Conservation (phyloP, 2,329 filamentous ascomycete species). For the Fusarium neocosmosporiellum region DNA sequence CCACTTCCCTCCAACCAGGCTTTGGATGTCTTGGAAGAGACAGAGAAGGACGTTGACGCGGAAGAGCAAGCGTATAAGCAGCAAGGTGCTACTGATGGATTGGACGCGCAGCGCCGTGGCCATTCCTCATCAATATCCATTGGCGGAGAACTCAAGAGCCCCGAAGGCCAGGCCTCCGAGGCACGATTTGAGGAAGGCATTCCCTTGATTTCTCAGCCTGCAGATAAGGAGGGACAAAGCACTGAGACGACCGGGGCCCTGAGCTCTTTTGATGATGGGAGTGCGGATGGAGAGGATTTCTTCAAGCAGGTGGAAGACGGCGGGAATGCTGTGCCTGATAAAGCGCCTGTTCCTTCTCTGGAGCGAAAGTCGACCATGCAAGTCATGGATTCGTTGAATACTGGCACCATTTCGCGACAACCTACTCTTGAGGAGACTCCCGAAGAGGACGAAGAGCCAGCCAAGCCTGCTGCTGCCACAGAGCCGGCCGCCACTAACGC, state of each 20-base stretch:
- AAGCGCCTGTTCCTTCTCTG: slow-evolving; percentile 49
- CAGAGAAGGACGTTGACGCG: slow-evolving; percentile 60
- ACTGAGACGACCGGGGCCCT: slow-evolving; percentile 35
- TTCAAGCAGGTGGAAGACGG: slow-evolving; percentile 63
- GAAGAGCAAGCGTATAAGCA: slow-evolving; percentile 52
- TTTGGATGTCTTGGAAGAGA: slow-evolving; percentile 63
- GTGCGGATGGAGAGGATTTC: slow-evolving; percentile 70
- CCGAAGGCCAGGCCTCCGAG: slow-evolving; percentile 59
- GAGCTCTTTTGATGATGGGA: slow-evolving; percentile 57
- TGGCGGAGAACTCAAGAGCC: slow-evolving; percentile 56
- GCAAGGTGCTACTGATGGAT: slow-evolving; percentile 21
- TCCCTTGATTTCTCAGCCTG: slow-evolving; percentile 65
- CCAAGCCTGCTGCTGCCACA: slow-evolving; percentile 27
- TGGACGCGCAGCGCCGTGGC: slow-evolving; percentile 28
- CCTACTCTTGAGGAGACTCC: slow-evolving; percentile 47
- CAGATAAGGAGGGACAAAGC: slow-evolving; percentile 4
- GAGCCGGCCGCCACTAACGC: slow-evolving; percentile 38
- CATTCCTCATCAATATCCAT: slow-evolving; percentile 51
- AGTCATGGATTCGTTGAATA: slow-evolving; percentile 65
- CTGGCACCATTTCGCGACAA: slow-evolving; percentile 45
- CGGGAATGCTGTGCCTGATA: slow-evolving; percentile 34
- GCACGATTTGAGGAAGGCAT: slow-evolving; percentile 77
- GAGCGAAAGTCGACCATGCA: slow-evolving; percentile 78
- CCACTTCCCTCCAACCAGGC: slow-evolving; percentile 62
- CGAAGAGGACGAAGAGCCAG: slow-evolving; percentile 41